phyloP scores from a whole-genome alignment of 2,329 filamentous ascomycete genomes.

The Ascochyta rabiei region DNA sequence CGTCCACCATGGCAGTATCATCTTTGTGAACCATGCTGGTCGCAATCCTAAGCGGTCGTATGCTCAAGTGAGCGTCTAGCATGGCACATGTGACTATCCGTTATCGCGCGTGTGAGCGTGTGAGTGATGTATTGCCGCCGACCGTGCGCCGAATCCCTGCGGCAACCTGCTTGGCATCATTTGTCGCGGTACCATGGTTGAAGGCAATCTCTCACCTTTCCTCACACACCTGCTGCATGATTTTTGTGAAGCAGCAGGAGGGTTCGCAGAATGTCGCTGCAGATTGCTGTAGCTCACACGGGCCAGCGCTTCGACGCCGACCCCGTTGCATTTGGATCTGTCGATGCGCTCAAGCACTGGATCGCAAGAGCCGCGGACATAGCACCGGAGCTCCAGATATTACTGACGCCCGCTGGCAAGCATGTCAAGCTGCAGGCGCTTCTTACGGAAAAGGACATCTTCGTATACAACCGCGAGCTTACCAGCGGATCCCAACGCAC shows the following conservation, averaged over 20 bases:
- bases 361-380: slow-evolving; percentile 77
- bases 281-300: slow-evolving; percentile 91
- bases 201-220: slow-evolving; percentile 18
- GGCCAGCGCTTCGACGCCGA: slow-evolving; percentile 85
- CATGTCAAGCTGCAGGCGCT: slow-evolving; percentile 82
- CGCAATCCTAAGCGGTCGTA: not conserved
- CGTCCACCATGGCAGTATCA: slow-evolving; percentile 33
- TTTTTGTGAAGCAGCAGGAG: slow-evolving; percentile 27
- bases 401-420: slow-evolving; percentile 83
- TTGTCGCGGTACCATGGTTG: slow-evolving; percentile 23
- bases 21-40: slow-evolving; percentile 29
- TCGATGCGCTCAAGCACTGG: slow-evolving; percentile 86
- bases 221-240: slow-evolving; percentile 27
- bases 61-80: not conserved
- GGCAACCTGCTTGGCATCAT: slow-evolving; percentile 31
- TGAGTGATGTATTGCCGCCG: slow-evolving; percentile 24
- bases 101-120: slow-evolving; percentile 25
- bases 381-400: slow-evolving; percentile 77
- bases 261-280: slow-evolving; percentile 74
- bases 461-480: slow-evolving; percentile 80
- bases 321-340: slow-evolving; percentile 73
- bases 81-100: slow-evolving; percentile 14
- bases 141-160: slow-evolving; percentile 41
- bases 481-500: slow-evolving; percentile 52
- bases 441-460: slow-evolving; percentile 85